A percentile compares a stretch with the other conserved stretches of the same genome.
Conservation (phyloP, 1,139 yeast species). For the Sugiyamaella xylanicola region DNA sequence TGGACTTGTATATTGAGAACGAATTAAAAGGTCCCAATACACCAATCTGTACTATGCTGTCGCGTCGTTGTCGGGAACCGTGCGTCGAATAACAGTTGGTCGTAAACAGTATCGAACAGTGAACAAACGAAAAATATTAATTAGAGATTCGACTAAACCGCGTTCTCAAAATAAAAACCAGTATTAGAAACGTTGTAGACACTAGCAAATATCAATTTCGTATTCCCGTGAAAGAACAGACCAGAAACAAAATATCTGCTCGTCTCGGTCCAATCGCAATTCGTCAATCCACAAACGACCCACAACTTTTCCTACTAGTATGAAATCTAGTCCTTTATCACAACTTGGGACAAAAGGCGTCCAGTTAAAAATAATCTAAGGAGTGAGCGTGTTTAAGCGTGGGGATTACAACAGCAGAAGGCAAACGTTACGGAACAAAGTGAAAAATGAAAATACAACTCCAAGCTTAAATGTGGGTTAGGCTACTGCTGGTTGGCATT, state of each 20-base stretch:
- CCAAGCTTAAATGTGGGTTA: constrained; percentile 5
- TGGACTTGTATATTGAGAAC: too few species aligned
- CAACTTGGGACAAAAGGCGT: not conserved
- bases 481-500: not conserved
- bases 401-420: not conserved
- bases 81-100: too few species aligned
- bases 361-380: not conserved
- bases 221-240: not conserved
- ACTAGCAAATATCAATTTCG: not conserved
- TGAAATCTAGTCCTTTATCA: too few species aligned
- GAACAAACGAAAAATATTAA: too few species aligned
- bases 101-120: too few species aligned
- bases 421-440: constrained; percentile 3
- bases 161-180: too few species aligned
- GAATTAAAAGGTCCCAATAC: too few species aligned
- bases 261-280: not conserved
- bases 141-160: too few species aligned
- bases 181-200: not conserved
- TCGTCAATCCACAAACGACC: not conserved
- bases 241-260: not conserved
- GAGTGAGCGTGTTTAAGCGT: not conserved
- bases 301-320: too few species aligned
- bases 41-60: too few species aligned
- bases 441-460: constrained; percentile 1
- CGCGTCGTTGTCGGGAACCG: too few species aligned